Evolutionary conservation across 2,329 filamentous ascomycete genomes (phyloP), one percentile per base, ranked within the genome.

Genomic region (Aschersonia sp.): DNA sequence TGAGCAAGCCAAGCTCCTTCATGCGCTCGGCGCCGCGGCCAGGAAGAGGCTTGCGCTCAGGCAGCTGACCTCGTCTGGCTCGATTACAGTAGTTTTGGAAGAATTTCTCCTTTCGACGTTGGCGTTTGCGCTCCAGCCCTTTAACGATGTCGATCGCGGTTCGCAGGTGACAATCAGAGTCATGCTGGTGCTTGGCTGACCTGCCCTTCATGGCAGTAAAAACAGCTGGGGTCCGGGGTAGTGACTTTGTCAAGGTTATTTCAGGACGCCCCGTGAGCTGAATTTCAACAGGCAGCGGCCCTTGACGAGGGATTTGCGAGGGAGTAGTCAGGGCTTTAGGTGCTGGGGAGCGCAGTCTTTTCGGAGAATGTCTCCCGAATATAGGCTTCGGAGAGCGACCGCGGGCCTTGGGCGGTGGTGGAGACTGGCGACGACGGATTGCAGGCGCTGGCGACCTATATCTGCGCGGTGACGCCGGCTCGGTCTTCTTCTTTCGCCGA

Each of bases 131-230:
- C 69, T 98, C 92, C 1, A 98, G 77, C 6, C 92, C 92, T 64
- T 95, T 94, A 65, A 96, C 86, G 52, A 96, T 98, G 65, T 97
- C 92, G 55, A 98, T 94, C 38, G 92, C 89, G n/a, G 89, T 88
- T 52, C 92, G 85, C 7, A 87, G 77, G 53, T 92, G 88, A 42
- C 79, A 68, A 46, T 82, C 75, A 45, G 60, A 59, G 5, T 61
- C 56, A 32, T 58, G 52, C 5, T 51, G 50, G 12, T 54, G 50
- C 50, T 68, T 65, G 50, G 58, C 53, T 47, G 66, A 58, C 47
- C 70, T 57, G 52, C 73, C 65, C 57, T 72, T 66, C 56, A 70
- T 61, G 44, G 74, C 70, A 38, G 72, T 78, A 61, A 86, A 85
- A 51, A 84, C 75, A 54, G 84, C 85, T 3, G 84, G 80, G 4